Conservation (phyloP, 2,329 filamentous ascomycete genomes). For the Trichoderma guizhouense region DNA sequence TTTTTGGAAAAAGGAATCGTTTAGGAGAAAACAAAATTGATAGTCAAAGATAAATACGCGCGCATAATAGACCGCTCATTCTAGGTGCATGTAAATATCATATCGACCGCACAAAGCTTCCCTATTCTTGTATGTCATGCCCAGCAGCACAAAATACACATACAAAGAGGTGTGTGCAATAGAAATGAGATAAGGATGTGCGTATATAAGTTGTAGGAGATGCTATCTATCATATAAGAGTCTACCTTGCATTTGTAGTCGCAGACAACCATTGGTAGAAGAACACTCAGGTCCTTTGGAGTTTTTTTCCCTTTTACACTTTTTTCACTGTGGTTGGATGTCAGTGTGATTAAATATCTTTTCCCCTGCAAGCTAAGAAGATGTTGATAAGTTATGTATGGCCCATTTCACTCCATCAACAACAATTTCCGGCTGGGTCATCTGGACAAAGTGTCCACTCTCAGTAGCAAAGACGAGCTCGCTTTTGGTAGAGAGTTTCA, state of each 20-base stretch:
- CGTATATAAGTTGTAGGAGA: not conserved
- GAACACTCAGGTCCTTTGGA: not conserved
- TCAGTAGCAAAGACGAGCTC: not conserved
- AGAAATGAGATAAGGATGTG: no score
- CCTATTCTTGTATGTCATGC: not conserved
- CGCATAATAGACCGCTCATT: not conserved
- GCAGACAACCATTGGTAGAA: not conserved
- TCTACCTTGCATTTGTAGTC: not conserved
- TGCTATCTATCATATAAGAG: not conserved
- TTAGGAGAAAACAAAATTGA: no score
- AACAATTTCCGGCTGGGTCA: not conserved
- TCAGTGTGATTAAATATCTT: fast-evolving
- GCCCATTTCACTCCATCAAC: not conserved
- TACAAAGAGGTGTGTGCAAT: no score
- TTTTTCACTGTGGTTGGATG: not conserved
- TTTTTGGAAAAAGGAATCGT: not conserved
- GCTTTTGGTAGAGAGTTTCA: not conserved
- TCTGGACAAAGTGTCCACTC: constrained; percentile 8
- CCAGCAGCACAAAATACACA: no score
- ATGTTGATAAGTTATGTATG: not conserved
- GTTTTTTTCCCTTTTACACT: not conserved
- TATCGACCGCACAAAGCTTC: not conserved
- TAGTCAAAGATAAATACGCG: not conserved
- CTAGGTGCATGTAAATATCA: not conserved
- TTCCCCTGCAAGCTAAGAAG: not conserved